phyloP scores from a whole-genome alignment of 192 early-diverging fungal species.

The Chytriomyces sp. region DNA sequence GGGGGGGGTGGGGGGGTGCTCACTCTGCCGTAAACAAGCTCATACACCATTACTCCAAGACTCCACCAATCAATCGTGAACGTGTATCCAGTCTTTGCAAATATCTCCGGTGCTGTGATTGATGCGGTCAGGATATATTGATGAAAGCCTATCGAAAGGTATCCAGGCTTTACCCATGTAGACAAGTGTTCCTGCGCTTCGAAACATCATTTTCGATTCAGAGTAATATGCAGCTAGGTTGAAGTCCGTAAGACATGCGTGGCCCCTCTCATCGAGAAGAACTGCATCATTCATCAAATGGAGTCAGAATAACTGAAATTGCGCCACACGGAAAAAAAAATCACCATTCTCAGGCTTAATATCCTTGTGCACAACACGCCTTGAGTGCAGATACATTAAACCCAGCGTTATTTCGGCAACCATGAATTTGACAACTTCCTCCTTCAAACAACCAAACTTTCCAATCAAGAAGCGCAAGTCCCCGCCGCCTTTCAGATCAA shows the following conservation, averaged over 20 bases:
- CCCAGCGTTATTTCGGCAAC: slow-evolving; percentile 87
- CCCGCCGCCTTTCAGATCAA: slow-evolving; percentile 95
- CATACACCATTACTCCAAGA: slow-evolving; percentile 78
- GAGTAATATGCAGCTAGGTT: slow-evolving; percentile 87
- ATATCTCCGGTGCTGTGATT: slow-evolving; percentile 49
- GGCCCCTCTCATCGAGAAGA: slow-evolving; percentile 79
- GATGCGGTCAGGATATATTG: neutral
- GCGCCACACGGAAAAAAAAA: neutral
- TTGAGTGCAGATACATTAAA: slow-evolving; percentile 79
- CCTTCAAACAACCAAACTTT: slow-evolving; percentile 70
- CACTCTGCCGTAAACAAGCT: slow-evolving; percentile 78
- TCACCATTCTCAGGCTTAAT: slow-evolving; percentile 90
- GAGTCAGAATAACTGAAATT: neutral
- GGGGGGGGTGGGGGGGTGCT: neutral
- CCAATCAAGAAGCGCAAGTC: slow-evolving; percentile 86
- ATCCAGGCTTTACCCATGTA: slow-evolving; percentile 74
- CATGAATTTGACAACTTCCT: slow-evolving; percentile 81
- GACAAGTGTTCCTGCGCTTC: slow-evolving; percentile 84
- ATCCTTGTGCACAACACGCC: slow-evolving; percentile 87
- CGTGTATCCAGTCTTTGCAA: slow-evolving; percentile 58
- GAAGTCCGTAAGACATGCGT: slow-evolving; percentile 93
- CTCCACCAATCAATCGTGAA: slow-evolving; percentile 77
- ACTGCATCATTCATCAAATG: slow-evolving; percentile 43
- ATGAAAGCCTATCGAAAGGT: neutral
- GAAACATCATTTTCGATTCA: slow-evolving; percentile 70